phyloP scores from a whole-genome alignment of 495 filamentous ascomycete species.

The Penicillium longicatenatum region DNA sequence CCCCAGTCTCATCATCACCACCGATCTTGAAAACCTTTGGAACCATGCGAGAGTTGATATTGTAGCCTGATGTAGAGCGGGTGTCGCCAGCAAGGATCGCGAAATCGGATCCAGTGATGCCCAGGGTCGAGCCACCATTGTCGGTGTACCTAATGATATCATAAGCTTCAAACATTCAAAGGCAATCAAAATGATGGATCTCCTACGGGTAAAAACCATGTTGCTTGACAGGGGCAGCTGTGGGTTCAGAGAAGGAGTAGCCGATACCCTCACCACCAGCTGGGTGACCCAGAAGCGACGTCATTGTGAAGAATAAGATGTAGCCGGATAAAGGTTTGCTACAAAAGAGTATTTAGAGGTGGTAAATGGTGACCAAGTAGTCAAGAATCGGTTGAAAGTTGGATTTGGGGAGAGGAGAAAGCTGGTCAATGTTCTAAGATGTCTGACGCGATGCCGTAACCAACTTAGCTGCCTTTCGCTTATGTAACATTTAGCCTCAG shows the following conservation, averaged over 20 bases:
- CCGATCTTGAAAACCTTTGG: slow-evolving; percentile 98
- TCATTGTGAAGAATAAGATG: slow-evolving; percentile 35
- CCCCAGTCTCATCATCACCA: slow-evolving; percentile 78
- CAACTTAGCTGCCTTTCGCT: slow-evolving; percentile 47
- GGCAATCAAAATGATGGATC: not conserved
- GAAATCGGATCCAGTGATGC: slow-evolving; percentile 92
- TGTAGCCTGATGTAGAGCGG: slow-evolving; percentile 91
- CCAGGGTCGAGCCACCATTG: slow-evolving; percentile 94
- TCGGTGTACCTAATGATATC: slow-evolving; percentile 79
- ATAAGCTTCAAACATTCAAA: slow-evolving; percentile 8
- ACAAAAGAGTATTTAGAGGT: not conserved
- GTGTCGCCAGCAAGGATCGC: slow-evolving; percentile 96
- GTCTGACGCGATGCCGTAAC: slow-evolving; percentile 46
- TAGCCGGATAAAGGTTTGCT: not conserved
- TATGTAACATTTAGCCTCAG: slow-evolving; percentile 33
- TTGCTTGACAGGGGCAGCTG: slow-evolving; percentile 56
- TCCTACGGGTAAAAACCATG: slow-evolving; percentile 93
- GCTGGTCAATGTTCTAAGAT: slow-evolving; percentile 17
- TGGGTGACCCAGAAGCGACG: slow-evolving; percentile 47
- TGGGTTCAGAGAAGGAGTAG: slow-evolving; percentile 63
- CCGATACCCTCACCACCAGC: slow-evolving; percentile 46
- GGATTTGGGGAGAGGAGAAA: slow-evolving; percentile 8
- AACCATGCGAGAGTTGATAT: slow-evolving; percentile 92
- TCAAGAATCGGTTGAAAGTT: slow-evolving; percentile 11
- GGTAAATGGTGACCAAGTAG: slow-evolving; percentile 4